phyloP scores from a whole-genome alignment of 805 yeast genomes.

The Hanseniaspora clermontiae region DNA sequence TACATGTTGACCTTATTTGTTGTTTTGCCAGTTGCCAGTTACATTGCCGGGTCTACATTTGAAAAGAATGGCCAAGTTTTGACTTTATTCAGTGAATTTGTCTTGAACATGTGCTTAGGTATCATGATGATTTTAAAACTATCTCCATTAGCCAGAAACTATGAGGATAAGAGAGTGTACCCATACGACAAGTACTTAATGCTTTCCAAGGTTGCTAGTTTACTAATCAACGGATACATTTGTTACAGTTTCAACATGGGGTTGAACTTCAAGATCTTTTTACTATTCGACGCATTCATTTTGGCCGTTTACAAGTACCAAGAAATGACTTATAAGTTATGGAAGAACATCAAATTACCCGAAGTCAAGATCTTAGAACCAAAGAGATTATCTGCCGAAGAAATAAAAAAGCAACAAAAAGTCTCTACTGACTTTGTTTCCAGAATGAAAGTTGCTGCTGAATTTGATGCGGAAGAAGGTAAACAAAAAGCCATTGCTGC shows the following conservation, averaged over 20 bases:
- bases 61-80: conserved; percentile 8
- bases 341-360: conserved; percentile 33
- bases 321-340: conserved; percentile 26
- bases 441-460: conserved; percentile 18
- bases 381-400: conserved; percentile 32
- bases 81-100: conserved; percentile 9
- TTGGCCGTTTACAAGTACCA: conserved; percentile 35
- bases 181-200: conserved; percentile 7
- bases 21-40: conserved; percentile 5
- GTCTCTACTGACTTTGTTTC: conserved; percentile 32
- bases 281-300: conserved; percentile 33
- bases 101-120: conserved; percentile 1
- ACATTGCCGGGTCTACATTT: conserved; percentile 6
- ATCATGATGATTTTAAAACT: not conserved
- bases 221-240: conserved; percentile 21
- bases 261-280: conserved; percentile 32
- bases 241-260: conserved; percentile 34
- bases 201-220: not conserved
- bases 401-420: conserved; percentile 30
- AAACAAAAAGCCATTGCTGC: conserved; percentile 10
- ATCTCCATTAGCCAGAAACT: conserved; percentile 10
- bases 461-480: conserved; percentile 20
- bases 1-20: conserved; percentile 1
- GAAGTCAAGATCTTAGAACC: conserved; percentile 31
- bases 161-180: conserved; percentile 7